A percentile compares a stretch with the other conserved stretches of the same genome.
phyloP scores from a whole-genome alignment of 2,329 filamentous ascomycete genomes.

The Aspergillus felis region DNA sequence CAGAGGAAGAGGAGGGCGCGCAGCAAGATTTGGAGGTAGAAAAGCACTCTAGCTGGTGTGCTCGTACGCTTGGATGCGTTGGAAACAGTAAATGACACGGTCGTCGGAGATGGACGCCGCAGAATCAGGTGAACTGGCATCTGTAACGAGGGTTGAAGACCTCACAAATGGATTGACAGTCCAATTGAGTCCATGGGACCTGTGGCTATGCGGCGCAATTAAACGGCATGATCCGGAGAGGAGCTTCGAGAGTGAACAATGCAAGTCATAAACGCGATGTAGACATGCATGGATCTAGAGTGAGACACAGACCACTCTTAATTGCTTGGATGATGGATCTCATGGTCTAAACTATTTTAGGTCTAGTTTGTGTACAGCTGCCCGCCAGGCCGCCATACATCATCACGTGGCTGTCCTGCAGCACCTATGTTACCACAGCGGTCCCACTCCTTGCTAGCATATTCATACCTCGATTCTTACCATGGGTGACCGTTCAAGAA shows the following conservation, averaged over 20 bases:
- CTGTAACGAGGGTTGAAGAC: constrained; percentile 1
- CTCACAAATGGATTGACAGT: background rate
- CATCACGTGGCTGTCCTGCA: constrained; percentile 23
- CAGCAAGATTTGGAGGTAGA: constrained; percentile 42
- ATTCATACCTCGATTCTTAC: constrained; percentile 11
- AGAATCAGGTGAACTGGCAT: constrained; percentile 57
- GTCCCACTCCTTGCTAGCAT: constrained; percentile 15
- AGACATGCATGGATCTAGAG: background rate
- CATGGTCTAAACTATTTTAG: background rate
- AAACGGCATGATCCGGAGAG: background rate
- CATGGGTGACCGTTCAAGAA: constrained; percentile 39
- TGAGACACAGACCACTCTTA: background rate
- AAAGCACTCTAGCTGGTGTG: constrained; percentile 43
- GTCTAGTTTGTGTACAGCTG: constrained; percentile 7
- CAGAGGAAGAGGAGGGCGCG: constrained; percentile 43
- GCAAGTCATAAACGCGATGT: background rate
- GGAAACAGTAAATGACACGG: constrained; percentile 88
- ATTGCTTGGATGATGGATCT: background rate
- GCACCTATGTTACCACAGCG: constrained; percentile 9
- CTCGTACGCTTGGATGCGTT: constrained; percentile 59
- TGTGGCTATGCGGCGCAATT: background rate
- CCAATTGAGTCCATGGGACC: background rate
- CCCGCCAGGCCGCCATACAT: constrained; percentile 11
- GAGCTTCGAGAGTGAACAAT: background rate
- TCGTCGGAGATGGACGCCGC: constrained; percentile 69